phyloP scores from a whole-genome alignment of 306 rosid species.

The Gleditsia sinensis region DNA sequence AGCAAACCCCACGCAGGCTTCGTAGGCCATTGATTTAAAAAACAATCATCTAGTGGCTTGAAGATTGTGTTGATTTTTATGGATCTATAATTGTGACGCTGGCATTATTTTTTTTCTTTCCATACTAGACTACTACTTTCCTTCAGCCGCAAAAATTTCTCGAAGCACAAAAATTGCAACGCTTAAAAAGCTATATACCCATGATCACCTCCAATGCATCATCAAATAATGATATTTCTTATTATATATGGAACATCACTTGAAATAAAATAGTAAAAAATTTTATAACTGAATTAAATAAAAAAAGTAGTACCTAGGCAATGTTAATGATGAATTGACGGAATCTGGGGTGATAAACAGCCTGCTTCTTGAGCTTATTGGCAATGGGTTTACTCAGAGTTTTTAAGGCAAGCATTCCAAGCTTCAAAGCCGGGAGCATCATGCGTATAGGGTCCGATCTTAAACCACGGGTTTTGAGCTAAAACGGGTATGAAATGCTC shows the following conservation, averaged over 20 bases:
- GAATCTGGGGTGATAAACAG: constrained; percentile 57
- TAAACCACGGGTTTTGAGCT: not conserved
- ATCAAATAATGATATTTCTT: no score
- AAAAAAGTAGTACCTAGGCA: constrained; percentile 52
- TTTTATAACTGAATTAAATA: constrained; percentile 4
- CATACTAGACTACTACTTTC: no score
- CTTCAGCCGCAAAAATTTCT: no score
- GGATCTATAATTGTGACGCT: no score
- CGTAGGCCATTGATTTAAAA: no score
- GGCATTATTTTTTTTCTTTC: no score
- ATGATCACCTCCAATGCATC: no score
- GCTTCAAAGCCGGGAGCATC: constrained; percentile 63
- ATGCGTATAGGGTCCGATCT: constrained; percentile 33
- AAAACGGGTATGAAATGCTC: not conserved
- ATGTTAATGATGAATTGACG: constrained; percentile 53
- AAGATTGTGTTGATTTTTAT: no score
- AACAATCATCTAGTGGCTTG: no score
- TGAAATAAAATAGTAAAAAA: not conserved
- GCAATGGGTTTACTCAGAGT: constrained; percentile 72
- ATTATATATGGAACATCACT: no score
- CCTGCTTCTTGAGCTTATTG: constrained; percentile 54
- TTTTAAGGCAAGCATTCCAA: constrained; percentile 57
- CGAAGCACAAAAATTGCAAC: not conserved
- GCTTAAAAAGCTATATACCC: no score
- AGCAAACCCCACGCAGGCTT: no score